These are phyloP conservation scores for Phaeosphaeriaceae sp. DNA, from an alignment of 2,329 filamentous ascomycete genomes.

Conservation along the genomic window DNA sequence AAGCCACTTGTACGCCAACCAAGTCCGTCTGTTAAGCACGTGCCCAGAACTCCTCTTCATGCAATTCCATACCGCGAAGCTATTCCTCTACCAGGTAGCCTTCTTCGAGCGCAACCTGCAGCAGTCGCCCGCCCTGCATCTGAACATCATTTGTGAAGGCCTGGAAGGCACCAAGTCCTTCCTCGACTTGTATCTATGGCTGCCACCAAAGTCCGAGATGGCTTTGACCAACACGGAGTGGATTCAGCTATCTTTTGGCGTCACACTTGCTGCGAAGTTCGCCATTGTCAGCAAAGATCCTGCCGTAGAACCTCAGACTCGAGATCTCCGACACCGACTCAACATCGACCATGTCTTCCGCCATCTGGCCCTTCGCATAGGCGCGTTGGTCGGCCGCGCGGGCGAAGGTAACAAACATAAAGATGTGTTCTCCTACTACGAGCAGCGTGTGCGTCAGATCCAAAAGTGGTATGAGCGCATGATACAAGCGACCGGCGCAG, in stretches of 20 bases:
- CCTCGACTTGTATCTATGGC: constrained; percentile 43
- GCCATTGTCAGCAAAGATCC: constrained; percentile 35
- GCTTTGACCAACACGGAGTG: constrained; percentile 50
- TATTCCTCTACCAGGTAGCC: constrained; percentile 51
- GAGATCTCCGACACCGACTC: constrained; percentile 32
- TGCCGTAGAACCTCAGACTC: constrained; percentile 30
- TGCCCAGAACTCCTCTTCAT: constrained; percentile 46
- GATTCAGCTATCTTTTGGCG: constrained; percentile 49
- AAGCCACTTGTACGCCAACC: background rate
- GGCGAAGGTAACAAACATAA: constrained; percentile 28
- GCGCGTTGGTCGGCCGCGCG: constrained; percentile 31
- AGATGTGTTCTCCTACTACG: constrained; percentile 38
- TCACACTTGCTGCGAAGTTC: constrained; percentile 40
- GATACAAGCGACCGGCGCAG: constrained; percentile 22
- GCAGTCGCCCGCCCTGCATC: constrained; percentile 32
- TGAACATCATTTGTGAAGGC: constrained; percentile 29
- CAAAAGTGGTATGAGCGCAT: constrained; percentile 40
- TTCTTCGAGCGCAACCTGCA: constrained; percentile 42
- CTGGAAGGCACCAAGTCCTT: constrained; percentile 36
- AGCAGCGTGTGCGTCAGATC: constrained; percentile 34
- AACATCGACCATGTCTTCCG: constrained; percentile 38
- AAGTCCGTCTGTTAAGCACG: constrained; percentile 5
- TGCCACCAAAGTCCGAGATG: constrained; percentile 46
- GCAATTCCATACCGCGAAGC: constrained; percentile 49
- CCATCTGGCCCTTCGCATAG: constrained; percentile 32